phyloP scores from a whole-genome alignment of 129 eudicot genomes.

The Tanacetum coccineum region DNA sequence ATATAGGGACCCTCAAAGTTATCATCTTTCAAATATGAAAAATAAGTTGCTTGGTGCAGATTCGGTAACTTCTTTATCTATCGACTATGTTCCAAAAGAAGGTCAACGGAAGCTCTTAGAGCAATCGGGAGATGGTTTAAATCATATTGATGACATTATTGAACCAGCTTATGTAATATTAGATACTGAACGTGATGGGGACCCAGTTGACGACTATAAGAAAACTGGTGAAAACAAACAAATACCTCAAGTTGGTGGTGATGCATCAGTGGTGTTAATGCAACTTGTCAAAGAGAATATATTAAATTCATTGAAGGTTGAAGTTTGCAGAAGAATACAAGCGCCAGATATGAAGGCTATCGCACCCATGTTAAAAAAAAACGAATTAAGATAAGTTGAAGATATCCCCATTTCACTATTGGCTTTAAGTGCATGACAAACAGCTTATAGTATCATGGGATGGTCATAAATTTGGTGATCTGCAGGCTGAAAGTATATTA shows the following conservation, averaged over 20 bases:
- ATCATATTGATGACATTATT: constrained; percentile 30
- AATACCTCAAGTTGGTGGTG: constrained; percentile 23
- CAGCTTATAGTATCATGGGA: constrained; percentile 24
- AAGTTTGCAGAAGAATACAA: constrained; percentile 59
- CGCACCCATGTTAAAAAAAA: constrained; percentile 41
- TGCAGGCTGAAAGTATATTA: constrained; percentile 46
- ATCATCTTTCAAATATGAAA: constrained; percentile 35
- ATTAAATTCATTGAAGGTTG: constrained; percentile 50
- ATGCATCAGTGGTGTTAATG: constrained; percentile 24
- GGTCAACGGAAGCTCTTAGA: constrained; percentile 72
- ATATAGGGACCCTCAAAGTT: constrained; percentile 39
- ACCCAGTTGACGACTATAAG: constrained; percentile 34
- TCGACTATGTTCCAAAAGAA: constrained; percentile 77
- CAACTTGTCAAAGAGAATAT: constrained; percentile 41
- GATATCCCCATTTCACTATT: constrained; percentile 48
- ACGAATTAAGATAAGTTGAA: constrained; percentile 65
- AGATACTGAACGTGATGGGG: constrained; percentile 46
- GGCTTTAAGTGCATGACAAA: constrained; percentile 48
- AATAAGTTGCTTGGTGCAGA: constrained; percentile 36
- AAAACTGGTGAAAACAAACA: constrained; percentile 14
- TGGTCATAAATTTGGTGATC: constrained; percentile 35
- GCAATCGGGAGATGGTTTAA: constrained; percentile 37
- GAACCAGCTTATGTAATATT: constrained; percentile 81
- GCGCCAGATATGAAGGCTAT: constrained; percentile 47
- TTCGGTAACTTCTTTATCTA: constrained; percentile 42